phyloP scores from a whole-genome alignment of 2,329 filamentous ascomycete genomes.

The Xylariales sp. region DNA sequence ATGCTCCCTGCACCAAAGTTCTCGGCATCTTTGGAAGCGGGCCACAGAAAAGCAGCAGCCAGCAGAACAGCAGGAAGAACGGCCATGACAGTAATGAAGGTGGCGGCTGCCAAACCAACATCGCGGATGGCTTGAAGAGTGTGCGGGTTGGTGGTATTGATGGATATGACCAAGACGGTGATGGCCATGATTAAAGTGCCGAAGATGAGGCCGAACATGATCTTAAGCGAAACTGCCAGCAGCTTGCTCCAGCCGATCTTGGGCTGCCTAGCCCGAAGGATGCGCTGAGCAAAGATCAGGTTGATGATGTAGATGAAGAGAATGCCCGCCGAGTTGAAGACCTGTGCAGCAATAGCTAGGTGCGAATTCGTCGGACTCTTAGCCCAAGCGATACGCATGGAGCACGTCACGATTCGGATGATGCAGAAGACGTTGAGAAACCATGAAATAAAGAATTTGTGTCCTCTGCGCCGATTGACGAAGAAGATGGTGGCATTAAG shows the following conservation, averaged over 20 bases:
- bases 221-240: neutral
- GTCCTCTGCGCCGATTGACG: neutral
- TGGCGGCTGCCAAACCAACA: neutral
- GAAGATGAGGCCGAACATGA: neutral
- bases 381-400: constrained; percentile 3
- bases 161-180: neutral
- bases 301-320: constrained; percentile 3
- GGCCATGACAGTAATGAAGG: neutral
- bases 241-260: neutral
- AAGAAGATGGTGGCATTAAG: neutral
- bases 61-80: constrained; percentile 14
- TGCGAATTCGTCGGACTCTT: constrained; percentile 18
- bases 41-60: constrained; percentile 19
- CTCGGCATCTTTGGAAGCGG: constrained; percentile 18
- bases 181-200: constrained; percentile 1
- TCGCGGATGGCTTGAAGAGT: neutral
- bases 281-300: constrained; percentile 1
- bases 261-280: neutral
- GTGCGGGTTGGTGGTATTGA: neutral
- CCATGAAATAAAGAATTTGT: constrained; percentile 1
- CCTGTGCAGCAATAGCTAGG: constrained; percentile 26
- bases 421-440: neutral
- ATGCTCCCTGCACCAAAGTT: constrained; percentile 26
- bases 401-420: constrained; percentile 1
- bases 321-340: constrained; percentile 11